Evolutionary conservation across 2,329 filamentous ascomycete genomes (phyloP), one percentile per base, ranked within the genome.

Genomic region (Nothophaeocryptopus gaeumannii): DNA sequence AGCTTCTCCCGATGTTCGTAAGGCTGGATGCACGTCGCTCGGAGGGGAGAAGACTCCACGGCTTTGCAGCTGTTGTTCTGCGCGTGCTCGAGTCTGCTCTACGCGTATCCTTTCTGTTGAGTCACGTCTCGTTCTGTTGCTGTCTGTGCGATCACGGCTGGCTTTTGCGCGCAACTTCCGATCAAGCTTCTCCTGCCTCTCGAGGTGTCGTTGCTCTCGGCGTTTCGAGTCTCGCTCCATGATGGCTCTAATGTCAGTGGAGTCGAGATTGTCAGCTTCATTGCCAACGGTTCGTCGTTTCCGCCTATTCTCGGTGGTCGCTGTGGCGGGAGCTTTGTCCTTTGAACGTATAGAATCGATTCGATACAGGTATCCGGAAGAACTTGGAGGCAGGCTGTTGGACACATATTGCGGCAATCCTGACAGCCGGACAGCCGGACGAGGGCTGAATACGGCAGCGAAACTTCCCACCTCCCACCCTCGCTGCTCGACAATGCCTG

Each of bases 191-290:
- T 89, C 83, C 55, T 83, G 81, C 15, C 92, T 85, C 33, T 78
- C 78, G 50, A 80, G 75, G 45, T 79, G 81, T 70, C 88, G 91
- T 66, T 83, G 83, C 58, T 96, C 88, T 57, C 80, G 83, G 50
- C 93, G 81, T 62, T 91, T 82, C 58, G 85, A 79, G 64, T 99
- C 93, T 52, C 93, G 78, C 62, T 99, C 93, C 81, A 99, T 86
- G 29, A 97, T 76, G 65, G 95, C 88, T 51, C 92, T 81, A 34
- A 99, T 69, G 60, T 89, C 91, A 45, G 86, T 82, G 3, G 93
- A 87, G 70, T 89, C 89, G 47, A 99, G 77, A 51, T 88, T 86
- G 65, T 97, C 88, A 15, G 90, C 93, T 38, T 97, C 67, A 38
- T 81, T 79, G 51, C 84, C 81, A 39, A 86, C 79, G 31, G 76